A percentile compares a stretch with the other conserved stretches of the same genome.
Conservation (phyloP, 202 grass and related monocot genomes). For the Bolboschoenoplectus hybrid region DNA sequence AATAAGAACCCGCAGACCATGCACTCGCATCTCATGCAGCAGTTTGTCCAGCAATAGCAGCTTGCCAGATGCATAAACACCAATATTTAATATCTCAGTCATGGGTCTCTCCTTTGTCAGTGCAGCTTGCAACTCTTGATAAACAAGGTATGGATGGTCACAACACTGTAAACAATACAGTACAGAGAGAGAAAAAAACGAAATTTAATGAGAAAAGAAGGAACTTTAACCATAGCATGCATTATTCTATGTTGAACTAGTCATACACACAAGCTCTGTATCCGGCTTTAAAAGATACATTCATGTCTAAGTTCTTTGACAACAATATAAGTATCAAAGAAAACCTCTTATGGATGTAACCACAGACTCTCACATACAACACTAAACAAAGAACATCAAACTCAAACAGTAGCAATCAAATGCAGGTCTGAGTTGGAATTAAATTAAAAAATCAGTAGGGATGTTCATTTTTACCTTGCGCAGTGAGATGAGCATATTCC, state of each 20-base stretch:
- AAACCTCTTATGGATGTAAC: neutral
- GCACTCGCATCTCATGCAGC: slow-evolving; percentile 54
- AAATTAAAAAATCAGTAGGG: slow-evolving; percentile 28
- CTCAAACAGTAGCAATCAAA: slow-evolving; percentile 3
- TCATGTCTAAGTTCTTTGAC: neutral
- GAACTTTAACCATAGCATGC: slow-evolving; percentile 34
- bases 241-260: neutral
- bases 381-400: slow-evolving; percentile 11
- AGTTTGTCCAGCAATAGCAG: slow-evolving; percentile 88
- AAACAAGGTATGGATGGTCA: slow-evolving; percentile 93
- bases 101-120: slow-evolving; percentile 57
- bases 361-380: neutral
- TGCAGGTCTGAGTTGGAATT: neutral
- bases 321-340: neutral
- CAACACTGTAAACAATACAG: slow-evolving; percentile 68
- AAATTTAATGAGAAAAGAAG: slow-evolving; percentile 35
- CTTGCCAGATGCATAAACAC: slow-evolving; percentile 84
- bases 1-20: slow-evolving; percentile 72
- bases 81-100: slow-evolving; percentile 79
- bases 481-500: slow-evolving; percentile 69
- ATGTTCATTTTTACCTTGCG: slow-evolving; percentile 62
- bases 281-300: neutral
- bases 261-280: neutral
- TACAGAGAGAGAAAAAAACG: slow-evolving; percentile 46
- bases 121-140: slow-evolving; percentile 63